These are phyloP conservation scores for Colletotrichum lupini DNA, from an alignment of 2,329 filamentous ascomycete genomes.

Conservation along the genomic window DNA sequence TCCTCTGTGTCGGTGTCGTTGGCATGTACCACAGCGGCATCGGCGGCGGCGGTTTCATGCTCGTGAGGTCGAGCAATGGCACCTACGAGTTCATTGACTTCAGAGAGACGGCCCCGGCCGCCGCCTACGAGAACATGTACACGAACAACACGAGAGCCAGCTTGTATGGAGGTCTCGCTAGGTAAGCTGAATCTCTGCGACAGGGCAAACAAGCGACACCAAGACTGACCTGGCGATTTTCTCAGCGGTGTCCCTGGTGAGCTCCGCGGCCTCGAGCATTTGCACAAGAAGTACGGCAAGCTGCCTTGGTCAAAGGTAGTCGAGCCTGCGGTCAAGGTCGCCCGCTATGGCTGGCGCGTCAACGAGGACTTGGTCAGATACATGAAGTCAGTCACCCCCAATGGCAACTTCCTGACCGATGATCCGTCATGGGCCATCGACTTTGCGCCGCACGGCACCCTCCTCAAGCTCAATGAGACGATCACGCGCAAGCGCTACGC, in stretches of 20 bases:
- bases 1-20: constrained; percentile 72
- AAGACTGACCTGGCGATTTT: constrained; percentile 20
- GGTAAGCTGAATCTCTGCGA: constrained; percentile 62
- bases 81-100: constrained; percentile 86
- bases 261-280: constrained; percentile 77
- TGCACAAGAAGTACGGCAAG: constrained; percentile 75
- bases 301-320: constrained; percentile 76
- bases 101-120: constrained; percentile 83
- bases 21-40: constrained; percentile 78
- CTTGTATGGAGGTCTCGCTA: constrained; percentile 76
- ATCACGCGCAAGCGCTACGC: constrained; percentile 82
- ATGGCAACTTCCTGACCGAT: constrained; percentile 72
- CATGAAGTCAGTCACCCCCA: constrained; percentile 63
- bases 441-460: constrained; percentile 81
- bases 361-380: constrained; percentile 77
- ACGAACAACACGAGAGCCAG: constrained; percentile 73
- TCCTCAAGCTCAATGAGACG: constrained; percentile 74
- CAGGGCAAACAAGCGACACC: neutral
- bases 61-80: constrained; percentile 73
- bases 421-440: constrained; percentile 84
- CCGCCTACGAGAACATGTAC: constrained; percentile 85
- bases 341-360: constrained; percentile 78
- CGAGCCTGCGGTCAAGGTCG: constrained; percentile 76
- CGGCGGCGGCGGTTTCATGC: constrained; percentile 83
- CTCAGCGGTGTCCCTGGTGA: constrained; percentile 74